A percentile compares a stretch with the other conserved stretches of the same genome.
Conservation (phyloP, 73 alveolate species). For the Paramecium pentaurelia region DNA sequence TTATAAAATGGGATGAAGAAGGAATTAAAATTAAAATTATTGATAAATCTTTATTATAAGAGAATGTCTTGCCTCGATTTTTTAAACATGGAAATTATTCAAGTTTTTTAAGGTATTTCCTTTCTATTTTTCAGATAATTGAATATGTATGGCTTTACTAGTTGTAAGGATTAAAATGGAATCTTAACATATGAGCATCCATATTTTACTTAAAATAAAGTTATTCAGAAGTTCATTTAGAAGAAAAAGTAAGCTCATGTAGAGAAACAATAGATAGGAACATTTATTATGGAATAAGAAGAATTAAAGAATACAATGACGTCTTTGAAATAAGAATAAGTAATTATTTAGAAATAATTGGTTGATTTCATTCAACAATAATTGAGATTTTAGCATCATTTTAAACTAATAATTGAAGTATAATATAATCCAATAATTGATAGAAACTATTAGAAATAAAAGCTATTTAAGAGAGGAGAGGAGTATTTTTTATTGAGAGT, state of each 20-base stretch:
- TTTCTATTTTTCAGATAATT: not conserved
- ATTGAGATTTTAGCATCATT: not conserved
- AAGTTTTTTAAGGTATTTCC: conserved; percentile 19
- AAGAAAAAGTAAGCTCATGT: not conserved
- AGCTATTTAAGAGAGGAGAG: not conserved
- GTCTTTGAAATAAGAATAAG: not conserved
- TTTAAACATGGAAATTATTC: not conserved
- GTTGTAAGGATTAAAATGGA: not conserved
- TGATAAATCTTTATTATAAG: not conserved
- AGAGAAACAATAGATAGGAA: not conserved
- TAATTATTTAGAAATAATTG: not conserved
- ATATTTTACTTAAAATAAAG: not conserved
- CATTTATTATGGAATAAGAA: not conserved
- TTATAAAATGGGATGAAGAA: conserved; percentile 17
- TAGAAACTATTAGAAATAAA: not conserved
- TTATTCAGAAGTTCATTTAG: not conserved
- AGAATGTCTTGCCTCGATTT: not conserved
- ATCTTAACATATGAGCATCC: not conserved
- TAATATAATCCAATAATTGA: not conserved
- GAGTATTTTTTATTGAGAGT: not conserved
- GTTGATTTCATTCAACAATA: not conserved
- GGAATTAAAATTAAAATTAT: not conserved
- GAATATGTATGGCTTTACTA: not conserved
- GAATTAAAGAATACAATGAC: not conserved
- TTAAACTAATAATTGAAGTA: not conserved